Evolutionary conservation across 1,139 yeast species (phyloP).

Genomic region (Suhomyces bribrorum): DNA sequence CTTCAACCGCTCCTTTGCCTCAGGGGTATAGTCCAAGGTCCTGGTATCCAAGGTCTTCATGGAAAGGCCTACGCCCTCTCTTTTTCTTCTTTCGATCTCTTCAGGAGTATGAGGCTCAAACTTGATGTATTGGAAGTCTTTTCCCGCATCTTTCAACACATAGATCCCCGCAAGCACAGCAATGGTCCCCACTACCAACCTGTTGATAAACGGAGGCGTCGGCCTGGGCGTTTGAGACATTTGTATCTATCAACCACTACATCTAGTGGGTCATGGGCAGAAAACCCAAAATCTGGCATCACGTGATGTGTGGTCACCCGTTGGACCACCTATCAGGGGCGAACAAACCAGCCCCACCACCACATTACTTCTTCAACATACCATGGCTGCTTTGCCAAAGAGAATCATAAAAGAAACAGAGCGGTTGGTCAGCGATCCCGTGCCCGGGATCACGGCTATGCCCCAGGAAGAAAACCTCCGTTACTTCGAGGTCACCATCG

Average conservation of each 20-base stretch:
- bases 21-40: conserved; percentile 47
- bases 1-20: conserved; percentile 39
- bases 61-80: conserved; percentile 31
- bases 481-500: conserved; percentile 80
- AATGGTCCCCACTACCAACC: conserved; percentile 39
- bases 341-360: conserved; percentile 1
- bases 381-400: conserved; percentile 73
- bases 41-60: conserved; percentile 38
- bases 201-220: conserved; percentile 39
- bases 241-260: background rate
- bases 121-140: conserved; percentile 43
- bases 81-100: conserved; percentile 41
- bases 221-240: conserved; percentile 20
- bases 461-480: conserved; percentile 94
- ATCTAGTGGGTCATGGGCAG: background rate
- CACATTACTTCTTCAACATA: background rate
- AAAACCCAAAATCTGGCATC: background rate
- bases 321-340: background rate
- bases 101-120: conserved; percentile 42
- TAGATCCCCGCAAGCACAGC: conserved; percentile 38
- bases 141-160: conserved; percentile 37
- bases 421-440: conserved; percentile 88
- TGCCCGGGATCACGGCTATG: conserved; percentile 89
- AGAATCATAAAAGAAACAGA: conserved; percentile 95
- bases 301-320: conserved; percentile 1